Conservation (phyloP, 1,139 yeast genomes). For the Yamadazyma taylorii region DNA sequence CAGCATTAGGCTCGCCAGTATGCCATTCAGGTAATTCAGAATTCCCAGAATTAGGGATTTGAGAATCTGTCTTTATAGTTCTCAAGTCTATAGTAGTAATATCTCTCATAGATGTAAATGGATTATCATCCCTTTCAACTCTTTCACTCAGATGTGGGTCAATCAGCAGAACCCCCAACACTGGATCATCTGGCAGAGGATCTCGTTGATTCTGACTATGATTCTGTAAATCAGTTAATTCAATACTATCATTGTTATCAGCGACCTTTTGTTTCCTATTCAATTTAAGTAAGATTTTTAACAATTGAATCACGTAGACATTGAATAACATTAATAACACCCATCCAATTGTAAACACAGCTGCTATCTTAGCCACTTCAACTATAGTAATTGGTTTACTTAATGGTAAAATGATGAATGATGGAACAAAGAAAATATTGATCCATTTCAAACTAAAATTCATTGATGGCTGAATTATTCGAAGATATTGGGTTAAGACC, state of each 20-base stretch:
- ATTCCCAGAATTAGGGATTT: too few species aligned
- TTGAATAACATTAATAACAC: constrained; percentile 48
- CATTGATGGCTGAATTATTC: constrained; percentile 59
- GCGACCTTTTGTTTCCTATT: constrained; percentile 11
- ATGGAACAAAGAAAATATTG: constrained; percentile 74
- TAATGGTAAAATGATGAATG: constrained; percentile 70
- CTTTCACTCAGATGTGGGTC: too few species aligned
- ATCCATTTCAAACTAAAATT: constrained; percentile 77
- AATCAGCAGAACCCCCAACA: too few species aligned
- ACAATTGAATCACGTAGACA: constrained; percentile 36
- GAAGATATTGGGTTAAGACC: constrained; percentile 43
- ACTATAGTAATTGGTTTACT: constrained; percentile 61
- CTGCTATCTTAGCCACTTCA: constrained; percentile 75
- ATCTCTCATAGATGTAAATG: constrained; percentile 34
- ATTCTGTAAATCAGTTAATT: constrained; percentile 4
- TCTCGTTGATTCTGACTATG: constrained; percentile 13
- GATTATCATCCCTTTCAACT: constrained; percentile 5
- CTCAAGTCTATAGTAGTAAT: constrained; percentile 29
- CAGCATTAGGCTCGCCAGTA: too few species aligned
- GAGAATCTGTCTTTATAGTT: constrained; percentile 17
- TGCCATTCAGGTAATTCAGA: neutral
- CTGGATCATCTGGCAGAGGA: constrained; percentile 19
- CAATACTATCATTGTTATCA: constrained; percentile 6
- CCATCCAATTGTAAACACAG: constrained; percentile 68
- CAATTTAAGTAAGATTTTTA: constrained; percentile 24